Conservation (phyloP, 805 yeast species). For the Ogataea thermomethanolica region DNA sequence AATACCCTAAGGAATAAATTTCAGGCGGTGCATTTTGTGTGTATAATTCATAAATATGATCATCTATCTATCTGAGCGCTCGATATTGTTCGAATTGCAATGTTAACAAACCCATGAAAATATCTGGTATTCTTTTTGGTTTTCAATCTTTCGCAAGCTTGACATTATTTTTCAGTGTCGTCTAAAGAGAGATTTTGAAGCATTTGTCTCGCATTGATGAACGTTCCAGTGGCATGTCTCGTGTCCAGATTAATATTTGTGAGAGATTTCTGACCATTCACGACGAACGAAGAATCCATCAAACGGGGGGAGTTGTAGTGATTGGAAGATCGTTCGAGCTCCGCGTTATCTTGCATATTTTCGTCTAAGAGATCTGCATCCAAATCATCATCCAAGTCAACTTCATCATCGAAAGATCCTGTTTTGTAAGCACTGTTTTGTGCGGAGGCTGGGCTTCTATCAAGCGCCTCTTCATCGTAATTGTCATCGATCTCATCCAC, state of each 20-base stretch:
- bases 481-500: conserved; percentile 34
- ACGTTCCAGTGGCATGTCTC: conserved; percentile 22
- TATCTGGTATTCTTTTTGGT: conserved; percentile 2
- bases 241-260: conserved; percentile 16
- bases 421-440: too few relatives aligned
- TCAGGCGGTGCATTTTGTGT: conserved; percentile 15
- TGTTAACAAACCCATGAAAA: conserved; percentile 2
- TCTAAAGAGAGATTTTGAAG: conserved; percentile 16
- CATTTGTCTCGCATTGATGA: conserved; percentile 25
- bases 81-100: conserved; percentile 1
- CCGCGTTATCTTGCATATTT: conserved; percentile 10
- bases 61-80: conserved; percentile 21
- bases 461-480: conserved; percentile 27
- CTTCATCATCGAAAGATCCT: conserved; percentile 29
- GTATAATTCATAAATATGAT: conserved; percentile 29
- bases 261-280: conserved; percentile 13
- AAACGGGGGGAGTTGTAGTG: not conserved
- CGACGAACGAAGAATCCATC: conserved; percentile 13
- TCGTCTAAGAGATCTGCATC: conserved; percentile 15
- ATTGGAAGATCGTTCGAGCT: conserved; percentile 1
- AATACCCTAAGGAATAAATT: conserved; percentile 24
- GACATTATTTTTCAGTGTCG: conserved; percentile 4
- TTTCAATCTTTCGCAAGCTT: conserved; percentile 1
- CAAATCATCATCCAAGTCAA: conserved; percentile 23
- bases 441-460: too few relatives aligned